phyloP scores from a whole-genome alignment of 495 filamentous ascomycete species.

The Hypoxylon fragiforme region DNA sequence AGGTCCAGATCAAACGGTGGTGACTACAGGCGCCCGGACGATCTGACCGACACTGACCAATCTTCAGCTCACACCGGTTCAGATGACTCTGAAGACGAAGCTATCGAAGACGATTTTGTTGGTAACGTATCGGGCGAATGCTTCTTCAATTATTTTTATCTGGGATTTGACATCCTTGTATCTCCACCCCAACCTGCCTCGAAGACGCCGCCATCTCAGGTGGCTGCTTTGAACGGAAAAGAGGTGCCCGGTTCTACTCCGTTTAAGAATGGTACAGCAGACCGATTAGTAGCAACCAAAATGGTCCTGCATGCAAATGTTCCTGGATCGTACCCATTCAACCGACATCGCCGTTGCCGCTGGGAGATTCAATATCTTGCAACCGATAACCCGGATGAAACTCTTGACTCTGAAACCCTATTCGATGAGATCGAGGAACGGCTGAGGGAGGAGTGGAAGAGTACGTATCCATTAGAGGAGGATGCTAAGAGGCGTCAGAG shows the following conservation, averaged over 20 bases:
- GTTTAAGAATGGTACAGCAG: slow-evolving; percentile 45
- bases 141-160: slow-evolving; percentile 96
- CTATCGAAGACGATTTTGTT: slow-evolving; percentile 51
- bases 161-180: slow-evolving; percentile 92
- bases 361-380: slow-evolving; percentile 75
- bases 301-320: slow-evolving; percentile 90
- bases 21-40: slow-evolving; percentile 56
- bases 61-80: slow-evolving; percentile 76
- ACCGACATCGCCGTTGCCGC: slow-evolving; percentile 84
- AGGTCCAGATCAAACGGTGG: slow-evolving; percentile 52
- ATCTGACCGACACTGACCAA: slow-evolving; percentile 78
- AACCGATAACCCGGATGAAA: slow-evolving; percentile 24
- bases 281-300: slow-evolving; percentile 82
- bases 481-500: slow-evolving; percentile 68
- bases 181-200: slow-evolving; percentile 72
- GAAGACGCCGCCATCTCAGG: slow-evolving; percentile 61
- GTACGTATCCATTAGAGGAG: slow-evolving; percentile 60
- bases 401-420: slow-evolving; percentile 72
- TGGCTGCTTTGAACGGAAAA: slow-evolving; percentile 12
- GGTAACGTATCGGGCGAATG: slow-evolving; percentile 67
- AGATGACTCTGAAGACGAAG: slow-evolving; percentile 75
- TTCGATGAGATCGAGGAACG: slow-evolving; percentile 69
- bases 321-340: slow-evolving; percentile 94
- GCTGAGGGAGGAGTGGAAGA: slow-evolving; percentile 74
- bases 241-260: slow-evolving; percentile 30